Base-by-base conservation (phyloP, 2,329 filamentous ascomycete species). In the Pseudocercospora fijiensis region DNA sequence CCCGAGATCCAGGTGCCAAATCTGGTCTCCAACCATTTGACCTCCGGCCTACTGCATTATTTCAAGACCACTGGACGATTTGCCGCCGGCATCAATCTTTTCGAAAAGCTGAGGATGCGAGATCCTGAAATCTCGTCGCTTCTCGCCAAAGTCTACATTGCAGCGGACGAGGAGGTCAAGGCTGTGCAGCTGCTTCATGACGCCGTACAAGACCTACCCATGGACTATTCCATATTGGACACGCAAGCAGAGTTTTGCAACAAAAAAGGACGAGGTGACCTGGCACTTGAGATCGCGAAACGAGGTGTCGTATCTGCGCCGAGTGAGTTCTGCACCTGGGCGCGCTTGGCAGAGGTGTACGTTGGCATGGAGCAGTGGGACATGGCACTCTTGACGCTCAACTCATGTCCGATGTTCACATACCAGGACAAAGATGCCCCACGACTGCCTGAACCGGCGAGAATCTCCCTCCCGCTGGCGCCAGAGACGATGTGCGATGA, bases 321-420 rank as follows among this genome's bases (percentile, higher is more conserved):
- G 0, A 97, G 92, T 76, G 95, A 99, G 76, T 99, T 99, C 74
- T 91, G 91, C 60, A 98, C 95, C 0, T 99, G 95, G 95, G 94
- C 95, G 62, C 85, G 93, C 62, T 79, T 99, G 67, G 93, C 93
- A 2, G 92, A 98, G 75, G 90, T 98, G 30, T 99, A 99, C 71
- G 91, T 98, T 61, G 86, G 89, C 57, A 86, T 96, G 79, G 95
- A 99, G 76, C 91, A 96, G 75, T 99, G 95, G 92, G 95, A 98
- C 74, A 87, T 98, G 70, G 95, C 95, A 0, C 84, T 99, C 24
- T 88, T 96, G 4, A 98, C 95, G 3, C 84, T 99, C 58, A 99
- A 99, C 79, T 99, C 95, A 18, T 99, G 95, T 77, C 95, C 95
- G 8, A 99, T 99, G 95, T 99, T 99, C 78, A 99, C 95, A 6